Conservation (phyloP, 192 early-diverging fungal genomes). For the Coemansia sp. region DNA sequence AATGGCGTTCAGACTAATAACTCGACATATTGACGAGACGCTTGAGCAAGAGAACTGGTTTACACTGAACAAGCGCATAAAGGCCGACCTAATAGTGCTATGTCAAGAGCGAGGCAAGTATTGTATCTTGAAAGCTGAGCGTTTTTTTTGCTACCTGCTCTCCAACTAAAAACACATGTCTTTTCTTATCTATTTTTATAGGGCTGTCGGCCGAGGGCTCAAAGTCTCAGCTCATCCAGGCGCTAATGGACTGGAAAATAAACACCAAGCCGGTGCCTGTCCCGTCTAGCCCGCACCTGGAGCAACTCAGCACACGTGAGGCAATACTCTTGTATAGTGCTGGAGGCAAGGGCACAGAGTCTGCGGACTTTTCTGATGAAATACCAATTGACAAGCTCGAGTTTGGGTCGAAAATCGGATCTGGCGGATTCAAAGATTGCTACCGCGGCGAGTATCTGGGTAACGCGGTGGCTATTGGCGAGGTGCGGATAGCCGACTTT, state of each 20-base stretch:
- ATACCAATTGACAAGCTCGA: slow-evolving; percentile 62
- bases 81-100: slow-evolving; percentile 69
- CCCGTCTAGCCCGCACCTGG: slow-evolving; percentile 66
- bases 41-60: slow-evolving; percentile 59
- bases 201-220: slow-evolving; percentile 64
- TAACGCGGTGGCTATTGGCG: slow-evolving; percentile 69
- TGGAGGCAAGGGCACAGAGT: slow-evolving; percentile 39
- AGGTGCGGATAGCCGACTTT: slow-evolving; percentile 67
- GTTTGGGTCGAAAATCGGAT: slow-evolving; percentile 66
- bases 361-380: slow-evolving; percentile 59
- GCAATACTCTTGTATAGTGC: slow-evolving; percentile 48
- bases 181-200: slow-evolving; percentile 15
- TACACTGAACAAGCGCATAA: slow-evolving; percentile 62
- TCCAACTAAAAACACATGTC: background rate
- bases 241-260: slow-evolving; percentile 65
- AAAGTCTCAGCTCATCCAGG: slow-evolving; percentile 60
- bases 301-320: slow-evolving; percentile 51
- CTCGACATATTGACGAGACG: slow-evolving; percentile 59
- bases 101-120: slow-evolving; percentile 71
- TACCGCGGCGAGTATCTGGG: slow-evolving; percentile 65
- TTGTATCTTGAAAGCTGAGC: background rate
- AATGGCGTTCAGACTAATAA: slow-evolving; percentile 59
- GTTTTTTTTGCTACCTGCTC: background rate
- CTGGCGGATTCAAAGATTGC: slow-evolving; percentile 80
- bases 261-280: slow-evolving; percentile 67